Evolutionary conservation across 306 rosid genomes (phyloP).

Genomic region (Ormosia emarginata): DNA sequence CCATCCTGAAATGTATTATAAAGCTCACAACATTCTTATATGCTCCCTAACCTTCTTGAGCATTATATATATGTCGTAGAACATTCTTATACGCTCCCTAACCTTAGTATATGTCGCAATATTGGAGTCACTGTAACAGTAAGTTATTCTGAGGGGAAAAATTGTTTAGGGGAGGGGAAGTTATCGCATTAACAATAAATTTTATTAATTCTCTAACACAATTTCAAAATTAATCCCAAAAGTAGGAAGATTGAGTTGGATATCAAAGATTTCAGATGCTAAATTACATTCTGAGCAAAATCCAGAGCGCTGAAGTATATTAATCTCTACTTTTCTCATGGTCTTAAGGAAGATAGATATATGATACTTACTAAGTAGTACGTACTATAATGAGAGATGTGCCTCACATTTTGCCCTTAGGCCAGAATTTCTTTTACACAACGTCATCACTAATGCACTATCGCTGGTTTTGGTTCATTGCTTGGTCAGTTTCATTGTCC

Average conservation of each 20-base stretch:
- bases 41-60: neutral
- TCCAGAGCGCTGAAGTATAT: neutral
- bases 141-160: neutral
- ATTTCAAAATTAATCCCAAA: conserved; percentile 21
- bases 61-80: neutral
- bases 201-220: neutral
- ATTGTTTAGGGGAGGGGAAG: neutral
- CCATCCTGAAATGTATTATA: neutral
- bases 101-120: neutral
- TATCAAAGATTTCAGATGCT: neutral
- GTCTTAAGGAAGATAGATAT: neutral
- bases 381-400: conserved; percentile 18
- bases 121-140: neutral
- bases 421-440: conserved; percentile 5
- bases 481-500: conserved; percentile 10
- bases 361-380: neutral
- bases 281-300: neutral
- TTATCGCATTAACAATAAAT: conserved; percentile 3
- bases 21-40: neutral
- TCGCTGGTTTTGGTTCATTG: conserved; percentile 1
- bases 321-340: neutral
- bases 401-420: neutral
- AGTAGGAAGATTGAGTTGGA: conserved; percentile 2
- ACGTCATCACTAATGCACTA: neutral
- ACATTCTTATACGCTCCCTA: too few species aligned